Base-by-base conservation (phyloP, 768 basidiomycete species). In the Lactifluus hygrophoroides region DNA sequence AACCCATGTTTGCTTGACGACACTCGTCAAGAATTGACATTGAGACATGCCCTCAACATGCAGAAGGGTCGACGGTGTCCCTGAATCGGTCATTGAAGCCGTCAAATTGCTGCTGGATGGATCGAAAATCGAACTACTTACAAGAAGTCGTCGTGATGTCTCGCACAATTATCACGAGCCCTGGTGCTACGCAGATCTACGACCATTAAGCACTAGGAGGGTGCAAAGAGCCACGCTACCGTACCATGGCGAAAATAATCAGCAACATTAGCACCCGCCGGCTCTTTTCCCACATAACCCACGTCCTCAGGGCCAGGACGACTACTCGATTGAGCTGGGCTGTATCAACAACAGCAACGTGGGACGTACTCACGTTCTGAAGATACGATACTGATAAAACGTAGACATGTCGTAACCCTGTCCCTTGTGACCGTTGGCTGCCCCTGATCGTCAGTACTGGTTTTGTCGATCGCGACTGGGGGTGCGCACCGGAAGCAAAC, bases 211-310 rank as follows among this genome's bases (percentile, higher is more conserved):
- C 6, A 47, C 23, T 16, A 9, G 10, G 8, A 10, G 11, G 9
- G 23, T 34, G 16, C 4, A 32, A 19, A 43, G 17, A 19, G 17
- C 21, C 14, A n/a, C 10, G 23, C 6, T 3, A 19, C 21, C 45
- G 40, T 40, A 63, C 59, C 25, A 49, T 25, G 16, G 17, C 3
- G 19, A 54, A 27, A 16, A 25, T 25, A 28, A 32, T 32, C 2
- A 63, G 28, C 19, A 45, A 10, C 23, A 35, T 6, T 5, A 63
- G 40, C 9, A 69, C 62, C 8, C 17, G 11, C 2, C 58, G 61
- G 50, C 56, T 63, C 25, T 54, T 67, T 35, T 62, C 64, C 68
- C 69, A 69, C 51, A 69, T 62, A 3, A 67, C 68, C 67, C 68
- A 69, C n/a, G 67, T 68, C 27, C 69, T 58, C 27, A 61, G 61